Conservation (phyloP, 352 stramenopile species). For the Phytophthora litchii region DNA sequence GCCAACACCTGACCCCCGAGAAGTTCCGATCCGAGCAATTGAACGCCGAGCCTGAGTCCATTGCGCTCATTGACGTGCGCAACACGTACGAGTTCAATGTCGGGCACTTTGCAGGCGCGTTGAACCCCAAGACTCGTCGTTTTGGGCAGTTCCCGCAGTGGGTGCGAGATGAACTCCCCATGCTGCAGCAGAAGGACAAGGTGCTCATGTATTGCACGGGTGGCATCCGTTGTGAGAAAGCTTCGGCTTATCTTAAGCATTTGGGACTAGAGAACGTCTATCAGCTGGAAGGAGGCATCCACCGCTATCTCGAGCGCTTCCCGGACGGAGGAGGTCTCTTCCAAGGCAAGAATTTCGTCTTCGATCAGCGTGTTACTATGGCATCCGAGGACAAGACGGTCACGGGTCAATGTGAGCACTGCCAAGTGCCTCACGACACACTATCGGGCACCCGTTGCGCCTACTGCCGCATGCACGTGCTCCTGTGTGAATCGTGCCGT, state of each 20-base stretch:
- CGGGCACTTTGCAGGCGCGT: slow-evolving; percentile 70
- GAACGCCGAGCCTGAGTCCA: slow-evolving; percentile 16
- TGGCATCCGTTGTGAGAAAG: slow-evolving; percentile 87
- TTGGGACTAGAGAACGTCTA: slow-evolving; percentile 75
- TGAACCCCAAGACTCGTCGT: slow-evolving; percentile 83
- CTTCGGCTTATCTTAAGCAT: slow-evolving; percentile 76
- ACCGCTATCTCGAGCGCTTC: slow-evolving; percentile 84
- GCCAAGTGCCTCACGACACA: slow-evolving; percentile 63
- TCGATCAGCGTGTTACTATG: slow-evolving; percentile 82
- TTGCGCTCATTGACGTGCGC: slow-evolving; percentile 75
- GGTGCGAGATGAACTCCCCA: slow-evolving; percentile 58
- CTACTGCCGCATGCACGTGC: slow-evolving; percentile 83
- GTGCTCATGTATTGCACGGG: slow-evolving; percentile 91
- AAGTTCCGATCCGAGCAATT: slow-evolving; percentile 64
- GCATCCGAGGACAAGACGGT: slow-evolving; percentile 56
- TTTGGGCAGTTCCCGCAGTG: slow-evolving; percentile 83
- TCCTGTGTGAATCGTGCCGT: slow-evolving; percentile 67
- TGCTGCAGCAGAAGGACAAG: slow-evolving; percentile 67
- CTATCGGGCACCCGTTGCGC: slow-evolving; percentile 66
- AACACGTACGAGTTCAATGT: slow-evolving; percentile 87
- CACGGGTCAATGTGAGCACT: slow-evolving; percentile 69
- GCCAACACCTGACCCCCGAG: slow-evolving; percentile 62
- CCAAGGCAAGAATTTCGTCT: slow-evolving; percentile 88
- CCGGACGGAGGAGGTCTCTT: slow-evolving; percentile 73
- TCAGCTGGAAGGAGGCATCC: slow-evolving; percentile 82